Conservation (phyloP, 805 yeast species). For the Lipomyces kockii region DNA sequence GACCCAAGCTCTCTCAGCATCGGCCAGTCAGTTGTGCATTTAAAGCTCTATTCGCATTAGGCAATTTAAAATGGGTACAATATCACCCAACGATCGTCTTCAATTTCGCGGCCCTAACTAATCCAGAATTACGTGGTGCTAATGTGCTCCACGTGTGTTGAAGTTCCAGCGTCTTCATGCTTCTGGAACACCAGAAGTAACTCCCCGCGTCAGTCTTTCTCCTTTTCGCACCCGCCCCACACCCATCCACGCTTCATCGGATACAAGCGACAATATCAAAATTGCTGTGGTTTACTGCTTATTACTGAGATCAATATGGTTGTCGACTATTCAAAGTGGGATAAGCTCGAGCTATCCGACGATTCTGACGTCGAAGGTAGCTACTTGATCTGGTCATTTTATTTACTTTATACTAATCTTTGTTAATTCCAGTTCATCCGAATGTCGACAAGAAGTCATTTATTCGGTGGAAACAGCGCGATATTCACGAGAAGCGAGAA, state of each 20-base stretch:
- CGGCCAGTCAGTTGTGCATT: not conserved
- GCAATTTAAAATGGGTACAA: not conserved
- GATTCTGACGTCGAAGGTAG: conserved; percentile 85
- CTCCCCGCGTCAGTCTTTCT: too few relatives aligned
- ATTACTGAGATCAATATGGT: conserved; percentile 55
- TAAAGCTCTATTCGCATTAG: not conserved
- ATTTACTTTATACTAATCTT: not conserved
- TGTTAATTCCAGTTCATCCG: conserved; percentile 70
- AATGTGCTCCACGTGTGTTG: not conserved
- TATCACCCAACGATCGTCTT: too few relatives aligned
- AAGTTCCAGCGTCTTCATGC: not conserved
- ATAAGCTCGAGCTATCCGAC: conserved; percentile 90
- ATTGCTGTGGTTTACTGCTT: not conserved
- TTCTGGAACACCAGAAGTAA: not conserved
- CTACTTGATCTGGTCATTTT: conserved; percentile 9
- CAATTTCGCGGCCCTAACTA: too few relatives aligned
- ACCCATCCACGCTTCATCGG: not conserved
- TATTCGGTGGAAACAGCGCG: conserved; percentile 95
- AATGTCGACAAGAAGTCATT: conserved; percentile 94
- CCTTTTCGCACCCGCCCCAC: too few relatives aligned
- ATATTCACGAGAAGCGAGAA: conserved; percentile 89
- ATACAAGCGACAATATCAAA: not conserved
- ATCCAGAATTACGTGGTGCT: too few relatives aligned
- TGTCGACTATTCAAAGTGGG: conserved; percentile 97
- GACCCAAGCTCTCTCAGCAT: not conserved